Conservation (phyloP, 495 filamentous ascomycete species). For the Neurospora cerealis region DNA sequence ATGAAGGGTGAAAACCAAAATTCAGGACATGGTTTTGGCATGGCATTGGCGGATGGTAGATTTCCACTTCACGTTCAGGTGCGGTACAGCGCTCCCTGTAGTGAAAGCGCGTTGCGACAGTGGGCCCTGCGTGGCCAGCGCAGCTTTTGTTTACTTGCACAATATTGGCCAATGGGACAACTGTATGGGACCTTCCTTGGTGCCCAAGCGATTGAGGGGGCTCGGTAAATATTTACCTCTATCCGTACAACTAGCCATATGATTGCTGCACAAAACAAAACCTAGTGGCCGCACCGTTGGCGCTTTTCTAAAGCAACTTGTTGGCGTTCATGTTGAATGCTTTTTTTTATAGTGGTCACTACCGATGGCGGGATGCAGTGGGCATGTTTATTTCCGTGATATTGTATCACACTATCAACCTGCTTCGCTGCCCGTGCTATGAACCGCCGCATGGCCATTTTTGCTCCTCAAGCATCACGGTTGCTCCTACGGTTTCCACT, state of each 20-base stretch:
- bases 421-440: neutral
- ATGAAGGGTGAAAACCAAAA: neutral
- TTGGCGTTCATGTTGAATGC: neutral
- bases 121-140: slow-evolving; percentile 2
- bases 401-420: neutral
- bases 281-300: too few relatives aligned
- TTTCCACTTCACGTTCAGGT: neutral
- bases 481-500: neutral
- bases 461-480: neutral
- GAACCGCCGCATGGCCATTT: neutral
- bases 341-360: neutral
- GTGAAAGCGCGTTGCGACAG: slow-evolving; percentile 12
- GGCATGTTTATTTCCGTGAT: neutral
- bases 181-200: neutral
- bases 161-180: slow-evolving; percentile 11
- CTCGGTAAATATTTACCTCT: neutral
- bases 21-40: neutral
- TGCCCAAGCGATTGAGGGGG: neutral
- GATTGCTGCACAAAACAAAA: too few relatives aligned
- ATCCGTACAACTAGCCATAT: neutral
- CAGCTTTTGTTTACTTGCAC: slow-evolving; percentile 21
- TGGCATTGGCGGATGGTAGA: neutral
- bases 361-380: neutral
- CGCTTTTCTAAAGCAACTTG: too few relatives aligned
- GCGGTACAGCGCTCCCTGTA: neutral